Evolutionary conservation across 305 asterid genomes (phyloP).

Genomic region (Solanum chacoense): DNA sequence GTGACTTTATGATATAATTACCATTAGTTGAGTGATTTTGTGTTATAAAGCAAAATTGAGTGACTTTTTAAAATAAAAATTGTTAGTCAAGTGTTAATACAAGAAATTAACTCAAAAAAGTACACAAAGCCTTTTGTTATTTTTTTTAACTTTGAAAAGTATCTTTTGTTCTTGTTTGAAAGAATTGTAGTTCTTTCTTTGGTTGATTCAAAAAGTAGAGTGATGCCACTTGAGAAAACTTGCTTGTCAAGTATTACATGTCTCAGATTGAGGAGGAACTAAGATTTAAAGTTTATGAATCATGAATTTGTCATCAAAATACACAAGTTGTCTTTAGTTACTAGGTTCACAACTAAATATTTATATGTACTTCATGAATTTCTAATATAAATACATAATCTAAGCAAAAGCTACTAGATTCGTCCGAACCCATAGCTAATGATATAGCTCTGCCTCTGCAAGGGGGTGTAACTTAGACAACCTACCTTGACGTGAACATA

Average conservation of each 20-base stretch:
- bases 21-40: not conserved
- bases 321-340: not conserved
- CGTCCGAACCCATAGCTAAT: not conserved
- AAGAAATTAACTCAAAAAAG: not conserved
- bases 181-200: not conserved
- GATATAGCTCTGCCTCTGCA: not conserved
- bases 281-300: not conserved
- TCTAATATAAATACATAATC: not conserved
- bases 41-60: not conserved
- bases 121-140: not conserved
- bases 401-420: not conserved
- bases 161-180: not conserved
- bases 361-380: not conserved
- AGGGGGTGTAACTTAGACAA: not conserved
- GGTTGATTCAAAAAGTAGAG: not conserved
- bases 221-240: not conserved
- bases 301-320: not conserved
- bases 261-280: not conserved
- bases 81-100: accelerated
- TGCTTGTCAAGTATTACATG: not conserved
- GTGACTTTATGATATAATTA: not conserved
- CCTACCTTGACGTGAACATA: not conserved
- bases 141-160: not conserved
- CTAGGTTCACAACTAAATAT: not conserved
- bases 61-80: not conserved